phyloP scores from a whole-genome alignment of 805 yeast species.

The Debaryomyces tyrocola region DNA sequence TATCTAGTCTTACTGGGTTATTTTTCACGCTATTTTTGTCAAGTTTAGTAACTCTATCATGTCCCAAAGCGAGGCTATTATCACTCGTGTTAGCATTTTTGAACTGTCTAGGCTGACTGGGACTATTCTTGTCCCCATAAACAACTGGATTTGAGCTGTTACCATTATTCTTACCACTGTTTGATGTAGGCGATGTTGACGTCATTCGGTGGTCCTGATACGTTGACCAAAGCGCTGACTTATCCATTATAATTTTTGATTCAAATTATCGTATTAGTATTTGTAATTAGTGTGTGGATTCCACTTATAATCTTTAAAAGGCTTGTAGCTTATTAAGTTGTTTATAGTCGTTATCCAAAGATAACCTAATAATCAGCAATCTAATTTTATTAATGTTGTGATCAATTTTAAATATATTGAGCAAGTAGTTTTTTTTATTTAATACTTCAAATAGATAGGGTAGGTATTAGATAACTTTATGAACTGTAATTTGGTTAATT shows the following conservation, averaged over 20 bases:
- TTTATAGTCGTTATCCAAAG: background rate
- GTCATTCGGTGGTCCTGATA: background rate
- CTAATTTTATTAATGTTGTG: background rate
- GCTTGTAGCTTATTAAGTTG: background rate
- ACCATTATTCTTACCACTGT: background rate
- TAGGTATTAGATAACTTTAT: too few relatives aligned
- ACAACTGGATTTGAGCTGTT: background rate
- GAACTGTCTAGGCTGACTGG: background rate
- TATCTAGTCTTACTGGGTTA: slow-evolving; percentile 1
- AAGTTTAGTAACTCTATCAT: background rate
- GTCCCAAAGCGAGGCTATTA: background rate
- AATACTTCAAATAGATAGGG: too few relatives aligned
- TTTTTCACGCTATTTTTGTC: background rate
- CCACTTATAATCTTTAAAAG: background rate
- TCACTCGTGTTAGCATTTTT: background rate
- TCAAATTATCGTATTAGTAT: background rate
- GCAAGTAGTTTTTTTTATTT: too few relatives aligned
- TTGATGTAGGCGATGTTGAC: background rate
- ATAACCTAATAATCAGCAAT: background rate
- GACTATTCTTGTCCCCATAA: background rate
- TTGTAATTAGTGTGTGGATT: too few relatives aligned
- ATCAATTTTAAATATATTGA: background rate
- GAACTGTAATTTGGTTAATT: too few relatives aligned
- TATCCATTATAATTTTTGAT: background rate
- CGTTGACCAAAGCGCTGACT: background rate